Conservation (phyloP, 2,329 filamentous ascomycete genomes). For the Sphaerulina vaccinii region DNA sequence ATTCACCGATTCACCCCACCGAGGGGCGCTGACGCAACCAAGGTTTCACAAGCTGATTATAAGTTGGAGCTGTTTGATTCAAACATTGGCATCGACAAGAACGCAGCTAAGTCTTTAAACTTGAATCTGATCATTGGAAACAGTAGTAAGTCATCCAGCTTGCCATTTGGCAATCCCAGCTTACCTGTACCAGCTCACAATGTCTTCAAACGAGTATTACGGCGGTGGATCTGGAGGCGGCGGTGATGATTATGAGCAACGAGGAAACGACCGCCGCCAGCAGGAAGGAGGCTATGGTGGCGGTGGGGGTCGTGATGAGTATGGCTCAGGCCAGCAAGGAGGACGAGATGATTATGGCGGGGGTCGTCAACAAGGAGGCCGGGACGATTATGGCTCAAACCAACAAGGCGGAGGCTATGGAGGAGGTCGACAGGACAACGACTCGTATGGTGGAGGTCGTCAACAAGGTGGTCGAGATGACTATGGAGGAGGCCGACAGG, state of each 20-base stretch:
- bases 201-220: slow-evolving; percentile 33
- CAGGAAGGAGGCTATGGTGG: slow-evolving; percentile 20
- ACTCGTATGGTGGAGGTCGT: slow-evolving; percentile 18
- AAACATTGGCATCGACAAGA: background rate
- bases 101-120: background rate
- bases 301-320: slow-evolving; percentile 7
- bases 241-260: slow-evolving; percentile 21
- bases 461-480: slow-evolving; percentile 12
- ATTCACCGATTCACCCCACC: slow-evolving; percentile 2
- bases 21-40: background rate
- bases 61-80: background rate
- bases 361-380: too few relatives aligned
- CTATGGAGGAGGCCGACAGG: slow-evolving; percentile 17
- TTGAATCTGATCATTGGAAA: background rate
- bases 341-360: background rate
- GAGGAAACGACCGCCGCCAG: slow-evolving; percentile 16
- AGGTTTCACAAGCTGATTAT: background rate
- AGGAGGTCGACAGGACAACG: slow-evolving; percentile 17
- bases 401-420: slow-evolving; percentile 10
- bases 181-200: slow-evolving; percentile 4
- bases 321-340: too few relatives aligned
- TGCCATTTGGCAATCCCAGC: background rate
- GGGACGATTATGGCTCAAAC: slow-evolving; percentile 23
- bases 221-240: slow-evolving; percentile 27
- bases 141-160: background rate